A percentile compares a stretch with the other conserved stretches of the same genome.
Evolutionary conservation across 441 rosid species (phyloP).

Genomic region (Flueggea neowawraea): DNA sequence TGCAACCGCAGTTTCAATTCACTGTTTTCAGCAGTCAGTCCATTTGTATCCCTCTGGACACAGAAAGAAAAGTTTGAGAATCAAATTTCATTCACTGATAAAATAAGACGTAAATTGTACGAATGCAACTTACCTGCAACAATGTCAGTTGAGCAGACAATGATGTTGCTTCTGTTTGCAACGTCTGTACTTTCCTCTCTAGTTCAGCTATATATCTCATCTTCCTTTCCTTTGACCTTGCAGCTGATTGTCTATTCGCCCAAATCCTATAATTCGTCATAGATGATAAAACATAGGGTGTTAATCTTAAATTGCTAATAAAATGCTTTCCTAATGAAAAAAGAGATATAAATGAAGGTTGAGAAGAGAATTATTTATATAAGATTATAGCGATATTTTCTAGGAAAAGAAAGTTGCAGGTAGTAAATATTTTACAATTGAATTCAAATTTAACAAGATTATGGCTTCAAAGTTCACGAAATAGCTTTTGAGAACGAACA

Average conservation of each 20-base stretch:
- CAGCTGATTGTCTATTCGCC: constrained; percentile 99
- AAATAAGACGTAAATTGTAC: not conserved
- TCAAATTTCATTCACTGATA: not conserved
- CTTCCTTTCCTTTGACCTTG: constrained; percentile 98
- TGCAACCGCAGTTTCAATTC: constrained; percentile 94
- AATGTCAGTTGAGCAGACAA: constrained; percentile 93
- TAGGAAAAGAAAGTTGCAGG: too few species aligned
- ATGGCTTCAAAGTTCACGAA: too few species aligned
- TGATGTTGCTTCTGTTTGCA: constrained; percentile 96
- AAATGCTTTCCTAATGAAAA: too few species aligned
- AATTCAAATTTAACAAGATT: not conserved
- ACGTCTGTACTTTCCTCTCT: constrained; percentile 94
- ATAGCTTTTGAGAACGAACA: too few species aligned
- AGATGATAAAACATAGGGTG: not conserved
- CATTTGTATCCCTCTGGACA: constrained; percentile 94
- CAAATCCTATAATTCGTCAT: constrained; percentile 55
- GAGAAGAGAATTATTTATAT: too few species aligned
- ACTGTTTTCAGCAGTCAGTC: constrained; percentile 83
- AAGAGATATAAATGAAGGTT: too few species aligned
- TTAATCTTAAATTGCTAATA: too few species aligned
- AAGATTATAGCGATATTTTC: too few species aligned
- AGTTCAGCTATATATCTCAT: constrained; percentile 98
- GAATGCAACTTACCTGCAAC: constrained; percentile 55
- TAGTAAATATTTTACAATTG: not conserved
- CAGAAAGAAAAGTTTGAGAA: constrained; percentile 4